Conservation (phyloP, 768 basidiomycete genomes). For the Auricularia cornea region DNA sequence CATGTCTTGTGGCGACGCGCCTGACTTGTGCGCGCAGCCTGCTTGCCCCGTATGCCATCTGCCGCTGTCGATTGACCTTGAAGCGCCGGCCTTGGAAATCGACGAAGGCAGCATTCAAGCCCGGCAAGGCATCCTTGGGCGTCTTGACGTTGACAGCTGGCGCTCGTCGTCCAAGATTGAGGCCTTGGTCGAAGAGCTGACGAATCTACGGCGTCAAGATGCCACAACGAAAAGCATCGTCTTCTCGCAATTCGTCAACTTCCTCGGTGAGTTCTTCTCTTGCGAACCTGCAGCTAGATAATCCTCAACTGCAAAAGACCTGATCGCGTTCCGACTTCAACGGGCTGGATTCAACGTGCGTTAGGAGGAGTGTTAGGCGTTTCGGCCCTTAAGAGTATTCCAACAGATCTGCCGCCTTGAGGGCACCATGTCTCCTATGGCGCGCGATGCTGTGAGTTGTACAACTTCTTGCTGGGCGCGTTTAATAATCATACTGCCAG, state of each 20-base stretch:
- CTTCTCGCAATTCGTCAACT: conserved; percentile 92
- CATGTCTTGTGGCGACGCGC: neutral
- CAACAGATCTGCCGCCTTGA: conserved; percentile 83
- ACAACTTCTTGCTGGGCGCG: neutral
- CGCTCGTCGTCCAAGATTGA: conserved; percentile 97
- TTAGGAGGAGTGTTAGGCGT: conserved; percentile 6
- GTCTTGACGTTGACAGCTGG: conserved; percentile 84
- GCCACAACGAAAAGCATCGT: conserved; percentile 93
- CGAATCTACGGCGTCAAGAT: conserved; percentile 73
- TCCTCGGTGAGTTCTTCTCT: conserved; percentile 41
- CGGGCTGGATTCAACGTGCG: conserved; percentile 82
- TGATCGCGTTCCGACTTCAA: conserved; percentile 89
- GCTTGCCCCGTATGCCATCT: conserved; percentile 93
- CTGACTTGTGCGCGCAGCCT: conserved; percentile 41
- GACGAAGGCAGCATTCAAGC: conserved; percentile 42
- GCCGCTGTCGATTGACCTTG: conserved; percentile 89
- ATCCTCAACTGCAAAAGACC: conserved; percentile 53
- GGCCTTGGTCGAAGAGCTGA: conserved; percentile 88
- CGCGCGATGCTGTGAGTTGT: conserved; percentile 55
- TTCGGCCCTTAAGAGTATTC: conserved; percentile 4
- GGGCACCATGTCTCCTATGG: conserved; percentile 95
- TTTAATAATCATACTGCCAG: neutral
- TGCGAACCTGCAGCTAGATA: too few species aligned
- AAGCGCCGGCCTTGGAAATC: conserved; percentile 83
- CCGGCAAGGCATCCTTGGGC: conserved; percentile 89